These are phyloP conservation scores for Arthrobotrys musiformis DNA, from an alignment of 2,329 filamentous ascomycete species.

Conservation along the genomic window DNA sequence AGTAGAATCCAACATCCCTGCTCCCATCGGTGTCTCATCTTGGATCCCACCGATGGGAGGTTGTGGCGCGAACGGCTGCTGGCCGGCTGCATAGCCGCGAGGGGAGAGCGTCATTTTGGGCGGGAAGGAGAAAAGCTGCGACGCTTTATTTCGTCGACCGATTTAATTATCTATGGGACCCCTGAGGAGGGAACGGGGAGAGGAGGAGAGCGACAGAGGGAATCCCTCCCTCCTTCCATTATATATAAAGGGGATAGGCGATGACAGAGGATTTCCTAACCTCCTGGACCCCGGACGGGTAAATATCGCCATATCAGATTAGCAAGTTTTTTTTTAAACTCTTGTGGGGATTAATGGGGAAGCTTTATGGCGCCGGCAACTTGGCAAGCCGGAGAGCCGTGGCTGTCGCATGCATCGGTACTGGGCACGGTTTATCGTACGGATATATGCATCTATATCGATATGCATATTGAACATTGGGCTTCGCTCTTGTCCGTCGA, in stretches of 20 bases:
- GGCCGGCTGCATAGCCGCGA: conserved; percentile 8
- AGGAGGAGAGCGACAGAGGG: background rate
- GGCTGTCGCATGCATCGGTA: conserved; percentile 8
- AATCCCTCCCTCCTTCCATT: background rate
- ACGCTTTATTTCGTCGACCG: background rate
- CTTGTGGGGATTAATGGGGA: too few species aligned
- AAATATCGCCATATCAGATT: conserved; percentile 4
- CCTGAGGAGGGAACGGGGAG: background rate
- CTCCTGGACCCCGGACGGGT: conserved; percentile 2
- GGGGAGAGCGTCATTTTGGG: conserved; percentile 23
- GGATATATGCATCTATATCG: too few species aligned
- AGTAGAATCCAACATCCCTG: conserved; percentile 35
- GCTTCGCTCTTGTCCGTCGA: background rate
- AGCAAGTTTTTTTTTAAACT: too few species aligned
- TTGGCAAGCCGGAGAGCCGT: conserved; percentile 15
- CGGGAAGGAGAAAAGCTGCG: background rate
- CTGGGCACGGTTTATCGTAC: too few species aligned
- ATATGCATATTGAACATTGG: background rate
- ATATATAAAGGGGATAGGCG: background rate
- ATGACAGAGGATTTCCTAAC: conserved; percentile 5
- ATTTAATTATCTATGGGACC: background rate
- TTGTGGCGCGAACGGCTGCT: conserved; percentile 11
- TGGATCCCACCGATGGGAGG: conserved; percentile 34
- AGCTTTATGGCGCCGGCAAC: background rate
- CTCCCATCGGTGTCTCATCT: conserved; percentile 21